A percentile compares a stretch with the other conserved stretches of the same genome.
Conservation (phyloP, 2,329 filamentous ascomycete genomes). For the Aureobasidium sp. region DNA sequence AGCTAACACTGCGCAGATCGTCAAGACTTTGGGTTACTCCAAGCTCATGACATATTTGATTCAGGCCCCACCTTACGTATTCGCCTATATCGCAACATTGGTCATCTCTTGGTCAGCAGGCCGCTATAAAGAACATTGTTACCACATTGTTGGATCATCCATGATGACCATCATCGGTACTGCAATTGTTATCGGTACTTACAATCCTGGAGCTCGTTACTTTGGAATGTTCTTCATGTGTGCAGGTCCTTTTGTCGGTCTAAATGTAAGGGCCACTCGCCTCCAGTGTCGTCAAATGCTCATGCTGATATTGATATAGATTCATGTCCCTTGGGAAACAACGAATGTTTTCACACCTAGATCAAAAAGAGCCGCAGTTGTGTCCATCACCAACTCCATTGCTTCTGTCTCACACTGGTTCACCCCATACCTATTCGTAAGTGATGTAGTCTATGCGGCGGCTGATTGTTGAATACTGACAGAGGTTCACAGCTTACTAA, state of each 20-base stretch:
- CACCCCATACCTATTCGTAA: not conserved
- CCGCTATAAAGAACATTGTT: not conserved
- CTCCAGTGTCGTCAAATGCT: not conserved
- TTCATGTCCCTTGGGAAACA: not conserved
- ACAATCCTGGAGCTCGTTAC: not conserved
- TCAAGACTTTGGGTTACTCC: slow-evolving; percentile 32
- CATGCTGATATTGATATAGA: not conserved
- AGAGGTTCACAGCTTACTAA: not conserved
- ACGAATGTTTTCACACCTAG: not conserved
- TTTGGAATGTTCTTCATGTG: not conserved
- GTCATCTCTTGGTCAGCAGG: not conserved
- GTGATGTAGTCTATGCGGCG: not conserved
- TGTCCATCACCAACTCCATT: not conserved
- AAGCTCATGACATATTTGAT: slow-evolving; percentile 30
- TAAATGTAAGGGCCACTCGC: not conserved
- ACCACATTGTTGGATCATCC: not conserved
- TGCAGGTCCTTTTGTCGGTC: not conserved
- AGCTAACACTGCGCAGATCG: slow-evolving; percentile 21
- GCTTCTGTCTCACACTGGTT: not conserved
- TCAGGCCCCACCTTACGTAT: slow-evolving; percentile 30
- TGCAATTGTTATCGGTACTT: not conserved
- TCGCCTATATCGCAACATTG: slow-evolving; percentile 16
- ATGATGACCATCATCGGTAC: not conserved
- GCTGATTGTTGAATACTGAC: not conserved
- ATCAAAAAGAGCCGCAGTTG: not conserved